Evolutionary conservation across 805 yeast genomes (phyloP).

Genomic region (Soucietia sequanensis): DNA sequence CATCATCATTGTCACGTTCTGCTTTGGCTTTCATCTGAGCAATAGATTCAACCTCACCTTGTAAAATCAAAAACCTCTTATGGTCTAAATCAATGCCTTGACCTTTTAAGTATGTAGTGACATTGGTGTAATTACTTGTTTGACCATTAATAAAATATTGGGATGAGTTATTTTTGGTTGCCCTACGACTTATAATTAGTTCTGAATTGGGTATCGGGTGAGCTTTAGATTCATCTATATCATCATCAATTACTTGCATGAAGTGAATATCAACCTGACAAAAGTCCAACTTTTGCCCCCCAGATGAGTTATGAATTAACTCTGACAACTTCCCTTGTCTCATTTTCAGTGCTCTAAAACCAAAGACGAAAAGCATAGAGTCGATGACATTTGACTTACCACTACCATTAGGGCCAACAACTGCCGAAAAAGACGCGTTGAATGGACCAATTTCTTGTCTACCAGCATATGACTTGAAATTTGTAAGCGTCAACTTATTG

Average conservation of each 20-base stretch:
- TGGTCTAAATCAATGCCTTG: slow-evolving; percentile 94
- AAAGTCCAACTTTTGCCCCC: slow-evolving; percentile 51
- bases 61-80: slow-evolving; percentile 88
- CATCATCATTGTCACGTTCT: slow-evolving; percentile 88
- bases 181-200: slow-evolving; percentile 76
- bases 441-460: slow-evolving; percentile 92
- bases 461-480: slow-evolving; percentile 97
- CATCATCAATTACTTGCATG: slow-evolving; percentile 66
- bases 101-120: slow-evolving; percentile 66
- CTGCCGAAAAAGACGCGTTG: slow-evolving; percentile 90
- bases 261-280: slow-evolving; percentile 94
- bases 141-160: slow-evolving; percentile 72
- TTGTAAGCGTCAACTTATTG: slow-evolving; percentile 65
- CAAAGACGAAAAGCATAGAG: slow-evolving; percentile 93
- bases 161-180: slow-evolving; percentile 72
- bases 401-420: slow-evolving; percentile 98
- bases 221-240: slow-evolving; percentile 26
- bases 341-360: slow-evolving; percentile 95
- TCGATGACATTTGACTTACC: slow-evolving; percentile 98
- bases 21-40: slow-evolving; percentile 99
- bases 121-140: slow-evolving; percentile 73
- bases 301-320: slow-evolving; percentile 86
- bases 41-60: slow-evolving; percentile 97
- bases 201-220: slow-evolving; percentile 47
- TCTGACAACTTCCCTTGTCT: slow-evolving; percentile 93